Evolutionary conservation across 2,329 filamentous ascomycete genomes (phyloP).

Genomic region (Dothiorella sarmentorum): DNA sequence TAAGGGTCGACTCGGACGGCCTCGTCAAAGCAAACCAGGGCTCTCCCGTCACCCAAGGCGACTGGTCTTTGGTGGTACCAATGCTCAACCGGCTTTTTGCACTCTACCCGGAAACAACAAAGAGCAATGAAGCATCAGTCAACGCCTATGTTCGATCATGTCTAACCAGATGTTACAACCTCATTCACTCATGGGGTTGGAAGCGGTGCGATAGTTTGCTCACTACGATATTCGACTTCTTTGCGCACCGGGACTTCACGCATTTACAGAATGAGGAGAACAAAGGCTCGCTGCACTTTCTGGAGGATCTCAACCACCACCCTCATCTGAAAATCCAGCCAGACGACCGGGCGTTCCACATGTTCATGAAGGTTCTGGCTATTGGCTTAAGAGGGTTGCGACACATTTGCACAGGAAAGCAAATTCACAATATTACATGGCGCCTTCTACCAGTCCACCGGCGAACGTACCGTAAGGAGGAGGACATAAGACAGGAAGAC

Average conservation of each 20-base stretch:
- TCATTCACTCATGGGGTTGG: slow-evolving; percentile 58
- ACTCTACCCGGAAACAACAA: slow-evolving; percentile 44
- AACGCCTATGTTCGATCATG: slow-evolving; percentile 54
- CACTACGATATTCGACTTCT: slow-evolving; percentile 57
- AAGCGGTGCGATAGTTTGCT: slow-evolving; percentile 53
- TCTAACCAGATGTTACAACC: slow-evolving; percentile 51
- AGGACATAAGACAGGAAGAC: slow-evolving; percentile 50
- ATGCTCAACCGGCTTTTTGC: slow-evolving; percentile 48
- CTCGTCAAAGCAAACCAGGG: slow-evolving; percentile 42
- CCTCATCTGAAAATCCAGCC: slow-evolving; percentile 44
- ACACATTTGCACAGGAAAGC: slow-evolving; percentile 48
- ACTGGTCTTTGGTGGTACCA: slow-evolving; percentile 49
- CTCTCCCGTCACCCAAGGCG: slow-evolving; percentile 40
- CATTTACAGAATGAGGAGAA: slow-evolving; percentile 52
- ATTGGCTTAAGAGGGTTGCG: slow-evolving; percentile 49
- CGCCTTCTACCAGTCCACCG: slow-evolving; percentile 59
- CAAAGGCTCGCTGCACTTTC: slow-evolving; percentile 52
- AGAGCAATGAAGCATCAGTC: slow-evolving; percentile 40
- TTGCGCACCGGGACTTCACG: slow-evolving; percentile 51
- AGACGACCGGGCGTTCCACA: slow-evolving; percentile 55
- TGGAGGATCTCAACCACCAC: slow-evolving; percentile 47
- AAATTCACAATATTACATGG: slow-evolving; percentile 55
- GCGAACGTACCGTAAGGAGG: slow-evolving; percentile 58
- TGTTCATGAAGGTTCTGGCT: slow-evolving; percentile 57
- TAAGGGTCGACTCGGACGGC: slow-evolving; percentile 51